Base-by-base conservation (phyloP, 2,329 filamentous ascomycete species). In the Fusarium tricinctum region DNA sequence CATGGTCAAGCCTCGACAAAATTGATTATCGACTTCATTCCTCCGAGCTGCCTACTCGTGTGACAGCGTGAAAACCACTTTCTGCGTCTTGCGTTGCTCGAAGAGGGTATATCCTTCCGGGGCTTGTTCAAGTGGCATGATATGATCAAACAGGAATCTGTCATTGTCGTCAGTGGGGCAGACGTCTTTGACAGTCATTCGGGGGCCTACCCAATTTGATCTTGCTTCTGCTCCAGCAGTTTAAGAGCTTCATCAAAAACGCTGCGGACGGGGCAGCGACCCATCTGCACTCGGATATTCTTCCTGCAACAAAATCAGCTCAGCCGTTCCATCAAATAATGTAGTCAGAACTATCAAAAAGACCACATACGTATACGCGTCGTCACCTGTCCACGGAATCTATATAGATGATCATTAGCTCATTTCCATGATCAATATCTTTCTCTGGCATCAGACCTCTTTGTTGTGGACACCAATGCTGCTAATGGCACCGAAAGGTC, bases 1-100 rank as follows among this genome's bases (percentile, higher is more conserved):
- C n/a, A 89, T 94, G 68, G 91, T 95, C 53, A 96, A 95, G 82
- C 92, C 92, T 23, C 85, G 92, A 58, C 92, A 95, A 78, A 96
- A 96, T 77, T 95, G 81, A 58, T 30, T 23, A 14, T 35, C 32
- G 28, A 4, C 8, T n/a, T 43, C 22, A 17, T 46, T 13, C 13
- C 15, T 54, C 22, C 19, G 39, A 40, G n/a, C 50, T 40, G 15
- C 20, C 30, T 23, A 42, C 50, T 14, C 22, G 10, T 33, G 20
- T 68, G 70, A 86, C 15, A 82, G 83, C 63, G 84, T 85, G 74
- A 93, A 93, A 17, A 92, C 84, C 15, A 93, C 89, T 81, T 93
- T 93, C 72, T 92, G 90, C 20, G 85, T 90, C 78, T 90, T 87
- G 86, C 90, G 91, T 66, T 89, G 85, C 75, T 93, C 88, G 74